A percentile compares a stretch with the other conserved stretches of the same genome.
These are phyloP conservation scores for Herpetospermum pedunculosum DNA, from an alignment of 306 rosid species.

Conservation along the genomic window DNA sequence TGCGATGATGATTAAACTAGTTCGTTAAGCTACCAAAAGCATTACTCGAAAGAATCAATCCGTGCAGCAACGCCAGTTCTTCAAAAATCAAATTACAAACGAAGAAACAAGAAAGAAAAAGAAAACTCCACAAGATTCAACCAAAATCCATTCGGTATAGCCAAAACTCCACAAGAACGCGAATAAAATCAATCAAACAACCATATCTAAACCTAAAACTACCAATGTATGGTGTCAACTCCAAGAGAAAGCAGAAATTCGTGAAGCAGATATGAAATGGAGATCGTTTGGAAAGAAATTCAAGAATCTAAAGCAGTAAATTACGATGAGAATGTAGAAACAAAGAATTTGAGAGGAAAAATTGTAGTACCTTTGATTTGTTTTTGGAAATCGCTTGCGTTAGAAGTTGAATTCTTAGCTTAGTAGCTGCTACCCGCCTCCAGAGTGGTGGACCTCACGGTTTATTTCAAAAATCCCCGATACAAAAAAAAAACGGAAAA, in stretches of 20 bases:
- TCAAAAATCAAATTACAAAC: neutral
- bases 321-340: neutral
- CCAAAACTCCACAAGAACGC: neutral
- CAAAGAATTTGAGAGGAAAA: neutral
- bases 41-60: neutral
- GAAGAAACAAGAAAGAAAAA: neutral
- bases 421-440: constrained; percentile 7
- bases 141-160: neutral
- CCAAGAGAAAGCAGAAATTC: neutral
- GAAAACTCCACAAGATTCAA: neutral
- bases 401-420: neutral
- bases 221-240: neutral
- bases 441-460: neutral
- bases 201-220: neutral
- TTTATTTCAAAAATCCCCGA: constrained; percentile 7
- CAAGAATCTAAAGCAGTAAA: neutral
- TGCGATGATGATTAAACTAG: neutral
- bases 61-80: neutral
- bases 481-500: constrained; percentile 6
- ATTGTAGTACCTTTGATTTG: neutral
- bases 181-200: neutral
- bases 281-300: neutral
- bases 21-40: neutral
- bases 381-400: neutral
- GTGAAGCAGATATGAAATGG: neutral